These are phyloP conservation scores for Phycomyces blakesleeanus DNA, from an alignment of 192 early-diverging fungal genomes.

Conservation along the genomic window DNA sequence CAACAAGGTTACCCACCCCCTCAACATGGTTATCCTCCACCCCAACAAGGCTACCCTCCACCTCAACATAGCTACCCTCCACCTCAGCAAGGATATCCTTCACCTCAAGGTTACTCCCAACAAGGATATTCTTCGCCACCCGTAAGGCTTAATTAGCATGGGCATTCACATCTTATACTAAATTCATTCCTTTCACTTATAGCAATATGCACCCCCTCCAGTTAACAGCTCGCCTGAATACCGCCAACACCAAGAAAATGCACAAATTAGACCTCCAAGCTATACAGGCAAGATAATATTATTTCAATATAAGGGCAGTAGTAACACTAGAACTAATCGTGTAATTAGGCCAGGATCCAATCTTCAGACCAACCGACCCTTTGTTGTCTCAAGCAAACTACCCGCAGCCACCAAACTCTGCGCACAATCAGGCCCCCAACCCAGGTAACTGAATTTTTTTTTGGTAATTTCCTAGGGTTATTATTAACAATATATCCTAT, in stretches of 20 bases:
- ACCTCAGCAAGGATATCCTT: not conserved
- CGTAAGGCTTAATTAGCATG: not conserved
- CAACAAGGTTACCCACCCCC: not conserved
- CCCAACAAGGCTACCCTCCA: conserved; percentile 6
- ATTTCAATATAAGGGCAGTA: too few relatives aligned
- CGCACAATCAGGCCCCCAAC: conserved; percentile 19
- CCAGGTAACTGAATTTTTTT: conserved; percentile 1
- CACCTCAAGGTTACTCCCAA: not conserved
- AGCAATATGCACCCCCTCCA: conserved; percentile 8
- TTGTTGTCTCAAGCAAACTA: conserved; percentile 24
- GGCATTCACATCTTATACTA: not conserved
- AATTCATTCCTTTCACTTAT: not conserved
- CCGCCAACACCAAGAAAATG: not conserved
- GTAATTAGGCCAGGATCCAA: conserved; percentile 17
- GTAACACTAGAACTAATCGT: not conserved
- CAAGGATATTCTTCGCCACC: conserved; percentile 6
- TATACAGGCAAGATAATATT: conserved; percentile 15
- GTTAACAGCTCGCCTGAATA: not conserved
- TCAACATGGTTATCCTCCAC: not conserved
- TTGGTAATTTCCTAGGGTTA: not conserved
- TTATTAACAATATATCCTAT: not conserved
- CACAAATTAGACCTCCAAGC: conserved; percentile 15
- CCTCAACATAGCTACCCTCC: conserved; percentile 13
- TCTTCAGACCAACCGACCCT: conserved; percentile 17
- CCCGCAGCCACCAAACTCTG: conserved; percentile 26